A percentile compares a stretch with the other conserved stretches of the same genome.
Conservation (phyloP, 805 yeast species). For the Starmerella bacillaris region DNA sequence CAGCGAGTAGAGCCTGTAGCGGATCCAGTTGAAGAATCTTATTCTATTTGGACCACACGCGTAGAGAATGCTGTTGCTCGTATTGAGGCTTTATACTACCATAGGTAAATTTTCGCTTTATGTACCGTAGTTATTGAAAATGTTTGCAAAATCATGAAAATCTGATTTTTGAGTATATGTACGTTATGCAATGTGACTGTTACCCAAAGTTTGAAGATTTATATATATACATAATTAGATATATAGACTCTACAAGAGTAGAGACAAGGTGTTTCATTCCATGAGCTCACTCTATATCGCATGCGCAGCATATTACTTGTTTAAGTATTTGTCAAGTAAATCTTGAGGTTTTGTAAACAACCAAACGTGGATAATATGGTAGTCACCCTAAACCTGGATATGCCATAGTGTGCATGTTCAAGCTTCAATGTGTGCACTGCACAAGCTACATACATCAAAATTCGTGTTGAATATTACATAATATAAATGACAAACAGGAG, state of each 20-base stretch:
- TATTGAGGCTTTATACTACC: not conserved
- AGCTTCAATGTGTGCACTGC: no score
- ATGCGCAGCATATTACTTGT: no score
- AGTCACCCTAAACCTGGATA: no score
- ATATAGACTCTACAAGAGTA: no score
- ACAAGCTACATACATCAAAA: no score
- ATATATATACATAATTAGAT: no score
- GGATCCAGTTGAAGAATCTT: conserved; percentile 3
- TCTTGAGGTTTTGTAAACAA: not conserved
- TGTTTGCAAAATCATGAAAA: not conserved
- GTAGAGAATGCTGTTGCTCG: conserved; percentile 12
- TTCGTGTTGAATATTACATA: no score
- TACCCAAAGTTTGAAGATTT: not conserved
- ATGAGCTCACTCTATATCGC: no score
- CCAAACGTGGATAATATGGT: not conserved
- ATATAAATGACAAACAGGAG: no score
- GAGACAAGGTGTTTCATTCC: no score
- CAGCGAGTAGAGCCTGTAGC: conserved; percentile 8
- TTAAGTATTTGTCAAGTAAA: no score
- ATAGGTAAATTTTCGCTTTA: conserved; percentile 1
- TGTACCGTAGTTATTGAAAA: not conserved
- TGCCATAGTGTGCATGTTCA: no score
- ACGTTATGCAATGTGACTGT: not conserved
- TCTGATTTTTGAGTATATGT: not conserved
- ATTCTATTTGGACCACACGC: conserved; percentile 13